Conservation (phyloP, 352 stramenopile species). For the Phytophthora citricola region DNA sequence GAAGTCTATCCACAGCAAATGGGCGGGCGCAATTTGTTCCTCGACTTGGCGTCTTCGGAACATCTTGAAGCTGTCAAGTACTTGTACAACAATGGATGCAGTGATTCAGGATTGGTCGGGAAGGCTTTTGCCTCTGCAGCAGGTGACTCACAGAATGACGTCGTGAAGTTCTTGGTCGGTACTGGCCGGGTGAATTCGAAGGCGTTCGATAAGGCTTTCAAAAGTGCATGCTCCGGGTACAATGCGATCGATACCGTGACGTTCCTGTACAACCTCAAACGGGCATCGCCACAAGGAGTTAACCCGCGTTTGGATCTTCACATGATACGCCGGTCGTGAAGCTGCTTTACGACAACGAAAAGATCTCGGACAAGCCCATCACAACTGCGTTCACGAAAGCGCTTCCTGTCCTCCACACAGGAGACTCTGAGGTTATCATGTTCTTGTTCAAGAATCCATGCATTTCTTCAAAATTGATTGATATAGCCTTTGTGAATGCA, state of each 20-base stretch:
- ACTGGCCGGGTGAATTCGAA: background rate
- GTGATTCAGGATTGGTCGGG: background rate
- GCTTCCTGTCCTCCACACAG: too few species aligned
- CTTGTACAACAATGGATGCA: background rate
- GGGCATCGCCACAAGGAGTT: background rate
- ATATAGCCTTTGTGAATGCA: background rate
- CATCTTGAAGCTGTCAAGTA: background rate
- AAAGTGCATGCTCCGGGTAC: background rate
- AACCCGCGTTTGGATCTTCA: background rate
- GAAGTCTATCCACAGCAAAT: background rate
- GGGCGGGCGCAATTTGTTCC: background rate
- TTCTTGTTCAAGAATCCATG: background rate
- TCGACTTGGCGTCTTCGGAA: background rate
- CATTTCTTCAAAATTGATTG: background rate
- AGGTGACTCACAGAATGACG: background rate
- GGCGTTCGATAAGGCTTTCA: conserved; percentile 1
- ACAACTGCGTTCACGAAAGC: background rate
- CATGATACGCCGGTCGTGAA: background rate
- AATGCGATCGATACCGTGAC: background rate
- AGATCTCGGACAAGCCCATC: background rate
- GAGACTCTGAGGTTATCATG: background rate
- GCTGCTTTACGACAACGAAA: conserved; percentile 1
- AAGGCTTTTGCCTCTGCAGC: conserved; percentile 2
- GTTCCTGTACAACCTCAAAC: conserved; percentile 1
- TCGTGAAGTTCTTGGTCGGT: background rate